Evolutionary conservation across 805 yeast genomes (phyloP).

Genomic region (Cyberlindnera maritima): DNA sequence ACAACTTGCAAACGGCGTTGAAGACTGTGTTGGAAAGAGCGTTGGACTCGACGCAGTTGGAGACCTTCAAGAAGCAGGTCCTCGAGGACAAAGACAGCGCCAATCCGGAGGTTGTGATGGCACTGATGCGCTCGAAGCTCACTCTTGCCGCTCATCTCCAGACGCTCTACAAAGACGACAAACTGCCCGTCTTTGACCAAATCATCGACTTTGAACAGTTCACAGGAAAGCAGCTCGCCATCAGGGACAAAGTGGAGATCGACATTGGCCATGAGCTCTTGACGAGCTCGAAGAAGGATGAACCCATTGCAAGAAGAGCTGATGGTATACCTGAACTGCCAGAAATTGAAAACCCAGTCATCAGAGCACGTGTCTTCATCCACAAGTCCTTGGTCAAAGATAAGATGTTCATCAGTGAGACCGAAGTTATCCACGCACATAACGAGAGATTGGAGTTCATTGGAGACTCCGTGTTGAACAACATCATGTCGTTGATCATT

Average conservation of each 20-base stretch:
- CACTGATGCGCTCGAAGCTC: constrained; percentile 52
- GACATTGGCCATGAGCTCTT: constrained; percentile 8
- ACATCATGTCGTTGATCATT: constrained; percentile 65
- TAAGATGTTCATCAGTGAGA: constrained; percentile 50
- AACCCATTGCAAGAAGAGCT: not conserved
- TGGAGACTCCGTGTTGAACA: constrained; percentile 84
- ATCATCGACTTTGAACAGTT: constrained; percentile 40
- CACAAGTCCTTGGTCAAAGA: constrained; percentile 73
- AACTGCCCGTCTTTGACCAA: constrained; percentile 54
- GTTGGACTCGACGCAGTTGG: constrained; percentile 47
- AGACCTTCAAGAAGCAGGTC: constrained; percentile 26
- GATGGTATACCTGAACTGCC: constrained; percentile 68
- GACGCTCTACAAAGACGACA: constrained; percentile 45
- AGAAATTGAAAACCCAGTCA: constrained; percentile 51
- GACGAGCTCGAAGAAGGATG: constrained; percentile 25
- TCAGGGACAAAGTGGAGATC: constrained; percentile 3
- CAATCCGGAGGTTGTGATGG: constrained; percentile 42
- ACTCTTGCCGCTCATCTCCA: constrained; percentile 60
- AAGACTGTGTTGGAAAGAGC: constrained; percentile 51
- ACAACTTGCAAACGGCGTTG: constrained; percentile 50
- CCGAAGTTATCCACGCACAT: constrained; percentile 59
- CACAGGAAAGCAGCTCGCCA: not conserved
- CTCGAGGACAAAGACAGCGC: constrained; percentile 28
- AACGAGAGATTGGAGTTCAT: constrained; percentile 88
- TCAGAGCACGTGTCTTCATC: constrained; percentile 70